phyloP scores from a whole-genome alignment of 2,329 filamentous ascomycete genomes.

The Phaeosphaeriaceae sp. region DNA sequence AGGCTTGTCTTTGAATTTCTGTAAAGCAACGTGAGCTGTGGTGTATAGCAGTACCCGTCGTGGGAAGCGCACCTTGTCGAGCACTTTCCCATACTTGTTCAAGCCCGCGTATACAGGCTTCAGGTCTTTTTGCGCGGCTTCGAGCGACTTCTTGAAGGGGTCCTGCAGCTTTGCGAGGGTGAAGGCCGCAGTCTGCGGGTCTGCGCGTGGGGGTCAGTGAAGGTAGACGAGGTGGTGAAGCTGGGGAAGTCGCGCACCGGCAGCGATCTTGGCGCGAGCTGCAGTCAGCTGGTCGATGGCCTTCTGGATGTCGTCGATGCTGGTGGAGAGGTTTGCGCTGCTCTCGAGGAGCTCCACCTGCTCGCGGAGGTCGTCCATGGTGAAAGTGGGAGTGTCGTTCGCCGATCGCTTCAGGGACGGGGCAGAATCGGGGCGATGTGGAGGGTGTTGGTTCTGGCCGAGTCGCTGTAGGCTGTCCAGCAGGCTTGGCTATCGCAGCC shows the following conservation, averaged over 20 bases:
- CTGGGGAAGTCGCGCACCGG: conserved; percentile 53
- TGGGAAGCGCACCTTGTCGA: conserved; percentile 72
- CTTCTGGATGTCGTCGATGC: conserved; percentile 80
- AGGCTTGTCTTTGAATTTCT: conserved; percentile 69
- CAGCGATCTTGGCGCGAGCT: conserved; percentile 75
- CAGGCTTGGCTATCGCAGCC: conserved; percentile 24
- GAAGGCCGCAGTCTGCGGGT: conserved; percentile 73
- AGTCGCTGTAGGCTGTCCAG: conserved; percentile 23
- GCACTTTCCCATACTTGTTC: conserved; percentile 81
- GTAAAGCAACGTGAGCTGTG: conserved; percentile 13
- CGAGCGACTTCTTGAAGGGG: conserved; percentile 81
- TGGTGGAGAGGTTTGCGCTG: conserved; percentile 72
- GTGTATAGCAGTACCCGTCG: background rate
- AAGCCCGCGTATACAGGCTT: conserved; percentile 84
- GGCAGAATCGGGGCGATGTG: conserved; percentile 4
- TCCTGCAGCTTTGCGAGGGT: conserved; percentile 86
- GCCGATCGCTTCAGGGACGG: conserved; percentile 2
- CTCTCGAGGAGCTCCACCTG: conserved; percentile 77
- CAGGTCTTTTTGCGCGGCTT: conserved; percentile 79
- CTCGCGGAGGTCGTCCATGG: conserved; percentile 72
- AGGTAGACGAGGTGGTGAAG: background rate
- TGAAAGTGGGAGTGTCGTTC: conserved; percentile 9
- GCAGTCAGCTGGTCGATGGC: conserved; percentile 78
- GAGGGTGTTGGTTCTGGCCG: background rate
- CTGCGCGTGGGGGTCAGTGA: conserved; percentile 49